These are phyloP conservation scores for Nakaseomyces uthaithaninus DNA, from an alignment of 1,139 yeast genomes.

Conservation along the genomic window DNA sequence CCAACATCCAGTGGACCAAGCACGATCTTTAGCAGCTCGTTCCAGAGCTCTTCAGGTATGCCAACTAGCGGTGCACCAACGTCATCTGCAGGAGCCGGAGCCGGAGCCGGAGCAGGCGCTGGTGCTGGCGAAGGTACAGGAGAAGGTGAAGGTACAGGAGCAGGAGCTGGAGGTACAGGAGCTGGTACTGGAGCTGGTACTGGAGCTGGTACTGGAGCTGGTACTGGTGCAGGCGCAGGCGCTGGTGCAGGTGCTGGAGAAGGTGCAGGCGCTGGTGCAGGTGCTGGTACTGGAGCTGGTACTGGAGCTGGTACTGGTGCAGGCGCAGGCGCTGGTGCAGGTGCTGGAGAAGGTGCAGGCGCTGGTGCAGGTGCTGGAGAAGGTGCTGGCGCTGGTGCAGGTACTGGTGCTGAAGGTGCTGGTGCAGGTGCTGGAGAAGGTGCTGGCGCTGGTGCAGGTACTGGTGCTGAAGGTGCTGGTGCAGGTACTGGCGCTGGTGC, in stretches of 20 bases:
- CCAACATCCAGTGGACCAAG: not conserved
- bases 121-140: no score
- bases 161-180: not conserved
- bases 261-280: not conserved
- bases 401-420: not conserved
- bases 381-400: not conserved
- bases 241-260: not conserved
- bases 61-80: not conserved
- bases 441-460: no score
- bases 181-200: not conserved
- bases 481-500: no score
- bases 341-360: not conserved
- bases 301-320: not conserved
- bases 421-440: not conserved
- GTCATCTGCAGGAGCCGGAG: constrained; percentile 5
- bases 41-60: not conserved
- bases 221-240: not conserved
- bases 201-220: no score
- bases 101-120: not conserved
- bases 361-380: not conserved
- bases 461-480: no score
- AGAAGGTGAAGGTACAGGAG: not conserved
- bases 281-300: not conserved
- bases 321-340: not conserved
- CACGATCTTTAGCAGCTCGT: not conserved